phyloP scores from a whole-genome alignment of 768 basidiomycete genomes.

The Psilocybe cyanescens region DNA sequence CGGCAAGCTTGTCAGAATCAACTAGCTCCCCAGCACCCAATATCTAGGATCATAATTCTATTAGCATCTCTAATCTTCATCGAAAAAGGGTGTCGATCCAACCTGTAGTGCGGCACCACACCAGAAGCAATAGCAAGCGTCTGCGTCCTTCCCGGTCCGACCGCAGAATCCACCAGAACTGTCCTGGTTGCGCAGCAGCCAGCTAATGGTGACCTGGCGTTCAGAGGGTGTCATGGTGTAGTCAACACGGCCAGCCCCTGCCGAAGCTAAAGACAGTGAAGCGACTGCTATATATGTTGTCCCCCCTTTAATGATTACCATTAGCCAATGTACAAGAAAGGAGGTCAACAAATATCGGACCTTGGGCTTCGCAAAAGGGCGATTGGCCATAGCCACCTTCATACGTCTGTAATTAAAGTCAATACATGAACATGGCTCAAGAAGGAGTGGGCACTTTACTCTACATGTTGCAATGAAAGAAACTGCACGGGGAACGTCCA shows the following conservation, averaged over 20 bases:
- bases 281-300: constrained; percentile 94
- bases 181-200: constrained; percentile 79
- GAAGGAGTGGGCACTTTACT: constrained; percentile 43
- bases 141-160: constrained; percentile 83
- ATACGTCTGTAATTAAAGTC: constrained; percentile 61
- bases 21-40: constrained; percentile 64
- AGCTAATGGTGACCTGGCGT: constrained; percentile 63
- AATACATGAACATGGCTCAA: constrained; percentile 7
- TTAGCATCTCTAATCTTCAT: neutral
- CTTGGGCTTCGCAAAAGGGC: constrained; percentile 84
- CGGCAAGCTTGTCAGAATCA: constrained; percentile 54
- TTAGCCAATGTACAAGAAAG: neutral
- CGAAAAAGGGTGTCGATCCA: constrained; percentile 21
- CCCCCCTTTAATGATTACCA: constrained; percentile 59
- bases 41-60: constrained; percentile 51
- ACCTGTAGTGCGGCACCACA: constrained; percentile 82
- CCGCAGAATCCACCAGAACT: constrained; percentile 83
- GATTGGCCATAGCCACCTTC: constrained; percentile 93
- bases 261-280: constrained; percentile 59
- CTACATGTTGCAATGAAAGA: constrained; percentile 72
- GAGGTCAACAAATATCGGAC: constrained; percentile 38
- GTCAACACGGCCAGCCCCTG: constrained; percentile 19
- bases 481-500: constrained; percentile 65
- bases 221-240: constrained; percentile 40
- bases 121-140: constrained; percentile 99